These are phyloP conservation scores for Phylloporus arenicola DNA, from an alignment of 768 basidiomycete species.

Conservation along the genomic window DNA sequence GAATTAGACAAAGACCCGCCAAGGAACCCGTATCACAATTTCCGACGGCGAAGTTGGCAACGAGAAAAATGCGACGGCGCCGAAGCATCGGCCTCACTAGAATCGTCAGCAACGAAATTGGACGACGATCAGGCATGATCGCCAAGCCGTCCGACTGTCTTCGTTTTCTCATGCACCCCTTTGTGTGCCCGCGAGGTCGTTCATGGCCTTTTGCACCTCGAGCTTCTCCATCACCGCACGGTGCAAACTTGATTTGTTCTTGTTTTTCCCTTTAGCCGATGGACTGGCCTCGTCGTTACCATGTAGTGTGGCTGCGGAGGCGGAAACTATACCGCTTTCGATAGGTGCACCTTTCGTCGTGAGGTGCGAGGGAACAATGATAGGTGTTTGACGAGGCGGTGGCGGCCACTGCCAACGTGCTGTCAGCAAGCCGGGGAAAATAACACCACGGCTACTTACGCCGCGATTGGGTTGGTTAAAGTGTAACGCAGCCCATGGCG, in stretches of 20 bases:
- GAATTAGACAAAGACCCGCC: neutral
- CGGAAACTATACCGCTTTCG: slow-evolving; percentile 7
- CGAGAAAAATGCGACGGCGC: neutral
- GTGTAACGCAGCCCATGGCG: slow-evolving; percentile 84
- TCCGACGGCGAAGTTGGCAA: neutral
- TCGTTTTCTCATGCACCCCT: slow-evolving; percentile 15
- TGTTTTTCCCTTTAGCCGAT: slow-evolving; percentile 28
- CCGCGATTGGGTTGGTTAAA: slow-evolving; percentile 81
- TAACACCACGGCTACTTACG: slow-evolving; percentile 40
- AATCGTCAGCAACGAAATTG: neutral
- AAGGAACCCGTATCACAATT: neutral
- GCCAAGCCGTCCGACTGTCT: neutral
- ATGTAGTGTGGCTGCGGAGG: slow-evolving; percentile 3
- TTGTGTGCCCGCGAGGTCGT: slow-evolving; percentile 36
- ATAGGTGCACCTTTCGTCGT: slow-evolving; percentile 29
- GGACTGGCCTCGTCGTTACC: slow-evolving; percentile 10
- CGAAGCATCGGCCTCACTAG: neutral
- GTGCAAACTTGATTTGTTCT: slow-evolving; percentile 60
- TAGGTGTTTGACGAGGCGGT: slow-evolving; percentile 69
- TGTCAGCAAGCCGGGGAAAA: neutral
- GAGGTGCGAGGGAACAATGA: slow-evolving; percentile 71
- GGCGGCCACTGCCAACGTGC: slow-evolving; percentile 64
- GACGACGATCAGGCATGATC: neutral
- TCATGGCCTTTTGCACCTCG: slow-evolving; percentile 69
- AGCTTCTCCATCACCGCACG: slow-evolving; percentile 69